These are phyloP conservation scores for Chloromonas sp. DNA, from an alignment of 163 green algal genomes.

Conservation along the genomic window DNA sequence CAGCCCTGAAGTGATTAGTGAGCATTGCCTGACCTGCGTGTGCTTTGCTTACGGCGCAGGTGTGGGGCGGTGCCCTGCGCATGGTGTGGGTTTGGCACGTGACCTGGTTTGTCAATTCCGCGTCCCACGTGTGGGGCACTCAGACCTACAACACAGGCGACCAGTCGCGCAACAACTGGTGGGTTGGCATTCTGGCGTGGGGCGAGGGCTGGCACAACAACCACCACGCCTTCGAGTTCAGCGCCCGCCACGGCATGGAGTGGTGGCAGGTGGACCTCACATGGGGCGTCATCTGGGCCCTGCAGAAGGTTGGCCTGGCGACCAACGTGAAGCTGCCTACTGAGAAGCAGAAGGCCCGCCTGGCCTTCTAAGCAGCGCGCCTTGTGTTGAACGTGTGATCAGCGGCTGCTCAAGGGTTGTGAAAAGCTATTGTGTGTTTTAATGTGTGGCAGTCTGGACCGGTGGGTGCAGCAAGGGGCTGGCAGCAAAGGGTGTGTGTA, in stretches of 20 bases:
- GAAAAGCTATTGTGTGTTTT: no score
- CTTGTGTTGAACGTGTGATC: no score
- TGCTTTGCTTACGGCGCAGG: not conserved
- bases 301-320: slow-evolving; percentile 86
- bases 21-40: no score
- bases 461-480: no score
- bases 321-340: slow-evolving; percentile 89
- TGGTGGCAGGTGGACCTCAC: slow-evolving; percentile 92
- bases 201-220: slow-evolving; percentile 97
- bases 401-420: no score
- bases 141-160: slow-evolving; percentile 85
- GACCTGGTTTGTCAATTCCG: slow-evolving; percentile 98
- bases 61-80: slow-evolving; percentile 89
- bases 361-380: slow-evolving; percentile 32
- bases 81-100: slow-evolving; percentile 97
- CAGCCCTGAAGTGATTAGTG: no score
- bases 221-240: slow-evolving; percentile 97
- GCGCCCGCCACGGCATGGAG: slow-evolving; percentile 90
- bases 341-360: slow-evolving; percentile 65
- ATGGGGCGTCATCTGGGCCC: slow-evolving; percentile 73
- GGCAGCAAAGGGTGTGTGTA: no score
- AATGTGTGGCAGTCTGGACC: no score
- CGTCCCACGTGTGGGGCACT: slow-evolving; percentile 86
- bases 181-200: slow-evolving; percentile 85
- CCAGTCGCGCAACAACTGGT: slow-evolving; percentile 91